Conservation (phyloP, 164 flowering plant genomes). For the Warburgia ugandensis region DNA sequence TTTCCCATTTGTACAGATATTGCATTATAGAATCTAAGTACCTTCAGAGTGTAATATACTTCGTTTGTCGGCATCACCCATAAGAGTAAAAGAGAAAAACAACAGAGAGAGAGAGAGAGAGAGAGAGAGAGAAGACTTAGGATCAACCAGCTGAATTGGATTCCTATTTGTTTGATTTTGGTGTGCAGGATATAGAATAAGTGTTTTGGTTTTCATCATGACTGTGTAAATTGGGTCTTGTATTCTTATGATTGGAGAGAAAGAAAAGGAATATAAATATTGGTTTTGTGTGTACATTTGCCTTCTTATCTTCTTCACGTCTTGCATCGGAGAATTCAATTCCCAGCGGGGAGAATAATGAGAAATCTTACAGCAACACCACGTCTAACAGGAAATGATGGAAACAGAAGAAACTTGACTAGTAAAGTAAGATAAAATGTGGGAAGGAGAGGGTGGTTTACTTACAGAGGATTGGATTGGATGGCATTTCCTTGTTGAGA, state of each 20-base stretch:
- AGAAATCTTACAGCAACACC: not conserved
- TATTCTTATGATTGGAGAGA: constrained; percentile 14
- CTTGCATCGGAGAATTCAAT: not conserved
- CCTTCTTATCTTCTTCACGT: constrained; percentile 1
- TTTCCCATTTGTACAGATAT: constrained; percentile 44
- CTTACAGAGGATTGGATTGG: constrained; percentile 5
- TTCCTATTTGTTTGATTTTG: constrained; percentile 28
- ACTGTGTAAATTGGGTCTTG: constrained; percentile 21
- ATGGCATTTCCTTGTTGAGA: not conserved
- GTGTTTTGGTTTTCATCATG: constrained; percentile 7
- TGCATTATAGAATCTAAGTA: constrained; percentile 16
- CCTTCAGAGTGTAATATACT: constrained; percentile 50
- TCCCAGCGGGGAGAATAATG: not conserved
- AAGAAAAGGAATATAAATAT: constrained; percentile 25
- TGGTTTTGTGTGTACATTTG: constrained; percentile 35
- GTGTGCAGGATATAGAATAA: constrained; percentile 52
- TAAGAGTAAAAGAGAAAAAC: constrained; percentile 6
- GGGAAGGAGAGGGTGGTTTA: not conserved
- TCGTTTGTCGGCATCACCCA: constrained; percentile 35
- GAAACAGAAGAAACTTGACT: not conserved
- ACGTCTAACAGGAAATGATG: not conserved
- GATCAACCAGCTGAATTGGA: constrained; percentile 34
- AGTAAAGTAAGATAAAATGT: not conserved
- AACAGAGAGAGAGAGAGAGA: constrained; percentile 9
- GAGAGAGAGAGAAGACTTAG: constrained; percentile 14